Conservation (phyloP, 768 basidiomycete species). For the Mycena sanguinolenta region DNA sequence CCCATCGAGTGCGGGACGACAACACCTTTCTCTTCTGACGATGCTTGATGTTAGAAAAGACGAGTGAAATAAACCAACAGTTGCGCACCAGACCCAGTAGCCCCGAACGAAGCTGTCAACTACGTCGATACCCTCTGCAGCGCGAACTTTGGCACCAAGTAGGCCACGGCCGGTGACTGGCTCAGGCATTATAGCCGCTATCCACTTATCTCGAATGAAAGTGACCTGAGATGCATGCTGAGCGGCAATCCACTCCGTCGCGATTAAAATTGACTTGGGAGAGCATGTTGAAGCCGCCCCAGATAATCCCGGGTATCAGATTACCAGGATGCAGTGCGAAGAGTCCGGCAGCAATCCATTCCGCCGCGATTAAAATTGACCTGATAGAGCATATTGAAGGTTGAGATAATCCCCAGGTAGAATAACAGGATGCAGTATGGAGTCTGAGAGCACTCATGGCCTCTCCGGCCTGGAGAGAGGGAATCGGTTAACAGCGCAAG, state of each 20-base stretch:
- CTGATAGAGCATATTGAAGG: slow-evolving; percentile 87
- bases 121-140: slow-evolving; percentile 93
- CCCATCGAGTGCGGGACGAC: slow-evolving; percentile 92
- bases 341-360: slow-evolving; percentile 84
- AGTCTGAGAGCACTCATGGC: slow-evolving; percentile 73
- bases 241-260: slow-evolving; percentile 86
- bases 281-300: slow-evolving; percentile 87
- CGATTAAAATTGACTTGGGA: slow-evolving; percentile 86
- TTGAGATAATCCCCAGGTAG: slow-evolving; percentile 91
- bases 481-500: too few relatives aligned
- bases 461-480: slow-evolving; percentile 83
- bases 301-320: slow-evolving; percentile 90
- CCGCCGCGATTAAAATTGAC: slow-evolving; percentile 85
- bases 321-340: slow-evolving; percentile 83
- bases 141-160: slow-evolving; percentile 85
- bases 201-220: too few relatives aligned
- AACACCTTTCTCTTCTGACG: slow-evolving; percentile 90
- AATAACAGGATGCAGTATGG: slow-evolving; percentile 82
- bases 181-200: slow-evolving; percentile 77
- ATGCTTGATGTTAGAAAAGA: slow-evolving; percentile 48
- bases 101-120: slow-evolving; percentile 90
- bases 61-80: slow-evolving; percentile 6
- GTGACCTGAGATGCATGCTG: too few relatives aligned
- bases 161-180: slow-evolving; percentile 93
- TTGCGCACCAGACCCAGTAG: slow-evolving; percentile 90